A percentile compares a stretch with the other conserved stretches of the same genome.
Conservation (phyloP, 2,329 filamentous ascomycete genomes). For the Penicillium sp. region DNA sequence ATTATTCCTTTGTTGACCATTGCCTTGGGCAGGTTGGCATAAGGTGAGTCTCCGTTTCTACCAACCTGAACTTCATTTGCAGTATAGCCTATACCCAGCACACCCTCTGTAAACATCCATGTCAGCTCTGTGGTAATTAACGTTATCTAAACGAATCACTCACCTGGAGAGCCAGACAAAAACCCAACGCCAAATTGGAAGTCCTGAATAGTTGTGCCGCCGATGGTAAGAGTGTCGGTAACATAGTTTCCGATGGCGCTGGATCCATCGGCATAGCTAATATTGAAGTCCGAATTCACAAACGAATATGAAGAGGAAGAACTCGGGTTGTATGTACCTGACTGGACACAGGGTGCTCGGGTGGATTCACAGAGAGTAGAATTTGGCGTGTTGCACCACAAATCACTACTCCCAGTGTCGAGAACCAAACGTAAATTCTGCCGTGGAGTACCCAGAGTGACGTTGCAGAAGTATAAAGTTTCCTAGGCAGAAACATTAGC, state of each 20-base stretch:
- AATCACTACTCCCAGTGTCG: constrained; percentile 62
- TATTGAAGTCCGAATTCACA: constrained; percentile 76
- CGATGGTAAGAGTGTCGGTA: constrained; percentile 65
- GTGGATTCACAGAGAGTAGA: constrained; percentile 49
- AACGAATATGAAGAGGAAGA: constrained; percentile 73
- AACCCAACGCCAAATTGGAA: constrained; percentile 63
- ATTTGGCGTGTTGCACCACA: constrained; percentile 57
- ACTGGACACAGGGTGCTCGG: constrained; percentile 43
- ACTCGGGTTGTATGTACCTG: constrained; percentile 54
- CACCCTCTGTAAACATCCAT: constrained; percentile 56
- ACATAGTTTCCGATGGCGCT: constrained; percentile 76
- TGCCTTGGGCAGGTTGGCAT: constrained; percentile 67
- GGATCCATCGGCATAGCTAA: constrained; percentile 80
- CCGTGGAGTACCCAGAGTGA: constrained; percentile 56
- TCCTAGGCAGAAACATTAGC: constrained; percentile 30
- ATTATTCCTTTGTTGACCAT: constrained; percentile 62
- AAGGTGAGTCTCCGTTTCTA: constrained; percentile 50
- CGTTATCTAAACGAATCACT: constrained; percentile 6
- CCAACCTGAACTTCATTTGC: constrained; percentile 65
- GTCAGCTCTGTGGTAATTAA: not conserved
- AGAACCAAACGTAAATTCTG: constrained; percentile 57
- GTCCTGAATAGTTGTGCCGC: constrained; percentile 47
- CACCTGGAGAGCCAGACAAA: constrained; percentile 49
- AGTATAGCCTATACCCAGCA: constrained; percentile 81
- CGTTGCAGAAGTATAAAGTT: constrained; percentile 59